Base-by-base conservation (phyloP, 169 alveolate genomes). In the Eimeria mitis region DNA sequence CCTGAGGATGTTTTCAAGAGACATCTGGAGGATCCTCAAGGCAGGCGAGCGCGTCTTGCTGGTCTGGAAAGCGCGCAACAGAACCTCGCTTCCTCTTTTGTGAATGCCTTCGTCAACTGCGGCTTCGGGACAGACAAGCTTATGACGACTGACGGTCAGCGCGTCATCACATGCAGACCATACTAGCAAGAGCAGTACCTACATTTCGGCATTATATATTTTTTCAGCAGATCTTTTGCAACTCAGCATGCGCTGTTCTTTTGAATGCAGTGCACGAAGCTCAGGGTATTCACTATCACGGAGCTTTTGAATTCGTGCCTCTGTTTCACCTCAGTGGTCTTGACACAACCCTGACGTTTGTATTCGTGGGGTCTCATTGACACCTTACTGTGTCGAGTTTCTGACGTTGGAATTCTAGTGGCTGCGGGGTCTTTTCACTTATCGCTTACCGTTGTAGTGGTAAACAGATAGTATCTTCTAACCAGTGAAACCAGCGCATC, bases 81-180 rank as follows among this genome's bases (percentile, higher is more conserved):
- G 90, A 99, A 99, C 94, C 97, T 99, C 89, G 99, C 99, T 2
- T 97, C 99, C 52, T 98, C 99, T 3, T 98, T 99, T 90, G 99
- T 99, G 70, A 99, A 99, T 96, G 99, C 99, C n/a, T 99, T 99
- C 97, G 99, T 99, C n/a, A 99, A 99, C 97, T 99, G 99, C 52
- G 99, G 99, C 23, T 99, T 98, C 96, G 99, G 99, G 95, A 98
- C 98, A 63, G 99, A 99, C 94, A 96, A 97, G 28, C 98, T 99
- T 49, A 97, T 99, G 97, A 97, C 98, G 37, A 97, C 94, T 37
- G 98, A 98, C 19, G 98, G 97, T 84, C 19, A 94, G 94, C 6
- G 47, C 19, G 71, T 13, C 54, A 25, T 34, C 54, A 71, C 91
- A 44, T 40, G n/a, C 94, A 52, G n/a, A 79, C 31, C 52, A 73